Evolutionary conservation across 441 rosid species (phyloP).

Genomic region (Erysimum cheiri): DNA sequence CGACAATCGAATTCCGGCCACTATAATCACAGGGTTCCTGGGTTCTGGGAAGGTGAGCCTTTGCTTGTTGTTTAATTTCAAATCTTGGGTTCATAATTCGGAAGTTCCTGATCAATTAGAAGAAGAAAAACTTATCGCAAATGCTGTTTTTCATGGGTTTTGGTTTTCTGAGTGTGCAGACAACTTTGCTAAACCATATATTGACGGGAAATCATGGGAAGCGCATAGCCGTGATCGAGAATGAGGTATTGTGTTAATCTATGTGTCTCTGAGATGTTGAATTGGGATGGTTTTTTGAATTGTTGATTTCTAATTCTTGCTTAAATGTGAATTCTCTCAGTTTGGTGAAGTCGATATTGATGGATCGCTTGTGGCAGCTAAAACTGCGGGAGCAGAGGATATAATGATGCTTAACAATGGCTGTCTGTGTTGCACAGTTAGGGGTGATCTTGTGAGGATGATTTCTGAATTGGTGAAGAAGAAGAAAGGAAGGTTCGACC

Average conservation of each 20-base stretch:
- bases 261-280: neutral
- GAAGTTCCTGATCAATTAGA: neutral
- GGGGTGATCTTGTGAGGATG: constrained; percentile 98
- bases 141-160: neutral
- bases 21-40: constrained; percentile 88
- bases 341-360: constrained; percentile 93
- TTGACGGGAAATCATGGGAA: constrained; percentile 92
- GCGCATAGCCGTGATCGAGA: constrained; percentile 93
- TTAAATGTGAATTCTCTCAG: constrained; percentile 50
- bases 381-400: constrained; percentile 86
- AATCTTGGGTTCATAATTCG: neutral
- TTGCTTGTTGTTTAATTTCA: neutral
- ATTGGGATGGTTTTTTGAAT: neutral
- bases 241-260: constrained; percentile 60
- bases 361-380: constrained; percentile 90
- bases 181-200: constrained; percentile 88
- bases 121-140: neutral
- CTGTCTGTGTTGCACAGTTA: constrained; percentile 93
- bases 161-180: constrained; percentile 49
- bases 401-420: constrained; percentile 93
- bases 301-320: neutral
- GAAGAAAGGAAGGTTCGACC: constrained; percentile 85
- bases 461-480: constrained; percentile 70
- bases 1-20: constrained; percentile 86
- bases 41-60: constrained; percentile 86